Evolutionary conservation across 2,329 filamentous ascomycete species (phyloP), one percentile per base, ranked within the genome.

Genomic region (Phaeophleospora eucalypticola): DNA sequence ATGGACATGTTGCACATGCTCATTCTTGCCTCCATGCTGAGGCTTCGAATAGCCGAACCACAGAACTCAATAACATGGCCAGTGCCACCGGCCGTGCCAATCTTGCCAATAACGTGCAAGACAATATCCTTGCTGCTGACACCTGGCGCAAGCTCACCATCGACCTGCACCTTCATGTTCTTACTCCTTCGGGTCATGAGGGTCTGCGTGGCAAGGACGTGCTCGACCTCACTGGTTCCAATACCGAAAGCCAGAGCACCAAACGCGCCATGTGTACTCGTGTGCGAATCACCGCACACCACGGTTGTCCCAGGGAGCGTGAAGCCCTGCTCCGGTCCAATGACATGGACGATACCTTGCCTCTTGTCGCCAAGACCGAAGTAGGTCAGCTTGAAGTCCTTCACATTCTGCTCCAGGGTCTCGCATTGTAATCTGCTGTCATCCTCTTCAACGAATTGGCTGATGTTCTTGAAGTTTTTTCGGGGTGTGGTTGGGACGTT

Each of bases 1-100:
- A 97, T 96, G 12, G 90, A 89, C 93, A 97, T 97, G 76, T 98
- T 98, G 77, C 93, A 97, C 68, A 98, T 95, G 54, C 90, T 96
- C 93, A 98, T 97, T 58, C 93, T 83, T 36, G 91, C 93, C 71
- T 97, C 93, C 81, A 98, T 95, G 70, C 88, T 95, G 60, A 97
- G 77, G 52, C 72, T 74, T 59, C 89, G 83, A 66, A 98, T 96
- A 52, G 93, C 88, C 42, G 90, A 95, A 50, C 93, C 93, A 65
- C 89, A 95, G 75, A 91, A 98, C 74, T 98, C 93, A 62, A 98
- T 96, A 56, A 97, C 93, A 43, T 86, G 84, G 52, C 91, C 90
- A 46, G 86, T 97, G 60, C 93, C 93, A 68, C 91, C 93, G 52
- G 93, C 93, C 18, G 93, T 97, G 61, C 93, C 93, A 59, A 97